Conservation (phyloP, 768 basidiomycete genomes). For the Tricholoma flavovirens region DNA sequence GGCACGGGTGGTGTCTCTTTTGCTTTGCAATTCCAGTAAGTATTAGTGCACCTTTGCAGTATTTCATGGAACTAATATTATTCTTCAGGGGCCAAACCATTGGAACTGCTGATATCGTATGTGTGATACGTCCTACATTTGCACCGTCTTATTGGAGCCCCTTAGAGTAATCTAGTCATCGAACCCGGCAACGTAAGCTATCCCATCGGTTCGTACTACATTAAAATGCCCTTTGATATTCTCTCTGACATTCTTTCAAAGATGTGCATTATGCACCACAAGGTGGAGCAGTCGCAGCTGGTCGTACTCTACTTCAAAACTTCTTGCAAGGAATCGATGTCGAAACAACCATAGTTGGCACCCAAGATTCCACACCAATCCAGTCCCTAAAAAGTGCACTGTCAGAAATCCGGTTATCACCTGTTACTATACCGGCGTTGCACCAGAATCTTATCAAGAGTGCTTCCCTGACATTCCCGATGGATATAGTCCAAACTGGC, state of each 20-base stretch:
- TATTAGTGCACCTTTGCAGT: background rate
- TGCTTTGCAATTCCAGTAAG: conserved; percentile 49
- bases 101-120: conserved; percentile 53
- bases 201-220: conserved; percentile 38
- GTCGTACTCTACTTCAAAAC: conserved; percentile 54
- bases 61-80: background rate
- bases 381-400: conserved; percentile 56
- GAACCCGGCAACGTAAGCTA: conserved; percentile 53
- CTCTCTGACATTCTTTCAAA: conserved; percentile 11
- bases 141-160: conserved; percentile 2
- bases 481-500: conserved; percentile 54
- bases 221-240: background rate
- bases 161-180: conserved; percentile 49
- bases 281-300: conserved; percentile 46
- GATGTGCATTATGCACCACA: conserved; percentile 61
- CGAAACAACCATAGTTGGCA: conserved; percentile 50
- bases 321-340: conserved; percentile 61
- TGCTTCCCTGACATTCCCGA: conserved; percentile 54
- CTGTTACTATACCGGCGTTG: conserved; percentile 60
- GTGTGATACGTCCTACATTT: conserved; percentile 7
- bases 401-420: conserved; percentile 51
- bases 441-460: conserved; percentile 55
- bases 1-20: conserved; percentile 65
- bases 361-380: conserved; percentile 50
- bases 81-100: conserved; percentile 41